Evolutionary conservation across 805 yeast species (phyloP), one percentile per base, ranked within the genome.

Genomic region (Lipomyces yamadae): DNA sequence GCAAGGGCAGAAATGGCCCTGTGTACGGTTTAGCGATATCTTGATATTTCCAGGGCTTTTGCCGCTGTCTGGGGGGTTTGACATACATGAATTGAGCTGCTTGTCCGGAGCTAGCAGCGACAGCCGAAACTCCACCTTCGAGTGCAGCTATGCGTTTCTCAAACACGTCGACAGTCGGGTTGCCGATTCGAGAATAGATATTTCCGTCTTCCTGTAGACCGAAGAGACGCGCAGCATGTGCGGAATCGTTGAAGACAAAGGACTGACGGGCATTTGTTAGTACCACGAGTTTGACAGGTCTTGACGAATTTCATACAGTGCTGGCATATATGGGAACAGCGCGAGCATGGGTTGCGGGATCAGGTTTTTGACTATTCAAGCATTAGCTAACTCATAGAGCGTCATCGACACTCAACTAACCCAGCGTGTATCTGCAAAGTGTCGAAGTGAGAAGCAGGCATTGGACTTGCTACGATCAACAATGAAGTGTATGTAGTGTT

Each of bases 351-450:
- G 85, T 83, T 54, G 85, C 81, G 42, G 83, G 81, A 72, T 90
- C 93, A 37, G 80, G 83, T 68, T 83, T 84, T 81, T 92, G 97
- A 37, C 67, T 64, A 35, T 24, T 18, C 15, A 29, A 34, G 3
- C 29, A 30, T 63, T 13, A 29, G 50, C 32, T 37, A 10, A 37
- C 32, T 7, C 8, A 4, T 11, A 24, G 1, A n/a, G 30, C 34
- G 5, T 39, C 11, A 7, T 1, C 13, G 34, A 29, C 34, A 33
- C 24, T 24, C 24, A 53, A 30, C 56, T 11, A 62, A 64, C 71
- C 99, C 99, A 63, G 97, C 97, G 80, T 94, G 98, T 73, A 94
- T 85, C 82, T 94, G 97, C 66, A 90, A 83, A 37, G 97, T 93
- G 75, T 93, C 97, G 74, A 91, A 92, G 75, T 89, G 93, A 29